phyloP scores from a whole-genome alignment of 352 stramenopile genomes.

The Lagenidium giganteum region DNA sequence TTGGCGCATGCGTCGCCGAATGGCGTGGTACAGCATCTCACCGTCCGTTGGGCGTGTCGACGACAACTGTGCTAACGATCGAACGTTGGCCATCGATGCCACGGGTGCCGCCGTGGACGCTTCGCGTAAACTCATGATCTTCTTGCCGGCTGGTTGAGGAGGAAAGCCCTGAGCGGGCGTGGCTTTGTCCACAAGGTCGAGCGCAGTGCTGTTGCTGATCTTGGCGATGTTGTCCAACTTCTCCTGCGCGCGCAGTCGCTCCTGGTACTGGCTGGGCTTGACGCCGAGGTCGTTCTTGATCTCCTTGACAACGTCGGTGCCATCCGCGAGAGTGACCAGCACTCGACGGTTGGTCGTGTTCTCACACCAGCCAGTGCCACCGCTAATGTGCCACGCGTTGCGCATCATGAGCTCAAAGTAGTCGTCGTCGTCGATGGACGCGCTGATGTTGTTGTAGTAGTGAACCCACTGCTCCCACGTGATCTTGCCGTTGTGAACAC shows the following conservation, averaged over 20 bases:
- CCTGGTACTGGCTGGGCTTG: constrained; percentile 26
- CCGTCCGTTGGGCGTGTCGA: constrained; percentile 8
- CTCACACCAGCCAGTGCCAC: constrained; percentile 35
- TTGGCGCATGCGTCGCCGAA: constrained; percentile 43
- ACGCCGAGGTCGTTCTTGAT: constrained; percentile 39
- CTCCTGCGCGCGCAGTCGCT: constrained; percentile 29
- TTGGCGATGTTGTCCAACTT: not conserved
- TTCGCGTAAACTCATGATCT: constrained; percentile 59
- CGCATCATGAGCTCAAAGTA: constrained; percentile 91
- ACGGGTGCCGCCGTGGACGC: constrained; percentile 29
- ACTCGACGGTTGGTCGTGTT: constrained; percentile 66
- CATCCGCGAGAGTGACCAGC: constrained; percentile 53
- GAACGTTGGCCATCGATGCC: constrained; percentile 1
- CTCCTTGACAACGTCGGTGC: constrained; percentile 35
- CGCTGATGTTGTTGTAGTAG: constrained; percentile 90
- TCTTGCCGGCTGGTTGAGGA: constrained; percentile 15
- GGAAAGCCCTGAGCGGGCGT: too few relatives aligned
- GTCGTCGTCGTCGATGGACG: constrained; percentile 86
- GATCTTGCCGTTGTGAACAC: constrained; percentile 64
- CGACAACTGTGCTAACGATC: not conserved
- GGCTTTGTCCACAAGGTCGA: constrained; percentile 20
- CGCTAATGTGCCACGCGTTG: constrained; percentile 69
- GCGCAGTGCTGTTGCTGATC: constrained; percentile 1
- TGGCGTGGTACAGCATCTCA: constrained; percentile 34
- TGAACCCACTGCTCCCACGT: constrained; percentile 60